Conservation (phyloP, 139 green algal species). For the Chlorella sp. region DNA sequence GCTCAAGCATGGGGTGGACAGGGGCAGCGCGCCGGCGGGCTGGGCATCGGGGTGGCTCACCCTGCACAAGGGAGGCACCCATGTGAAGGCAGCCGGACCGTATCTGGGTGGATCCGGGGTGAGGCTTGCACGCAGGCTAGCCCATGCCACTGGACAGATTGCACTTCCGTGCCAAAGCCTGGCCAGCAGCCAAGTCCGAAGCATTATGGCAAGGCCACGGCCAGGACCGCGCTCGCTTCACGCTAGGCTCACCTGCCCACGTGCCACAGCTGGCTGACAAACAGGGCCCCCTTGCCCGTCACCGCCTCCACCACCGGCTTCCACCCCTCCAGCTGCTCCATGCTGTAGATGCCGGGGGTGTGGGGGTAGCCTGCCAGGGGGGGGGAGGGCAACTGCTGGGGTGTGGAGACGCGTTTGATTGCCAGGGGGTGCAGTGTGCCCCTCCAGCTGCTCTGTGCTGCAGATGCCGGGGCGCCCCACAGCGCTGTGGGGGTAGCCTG, state of each 20-base stretch:
- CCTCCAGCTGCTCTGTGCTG: too few relatives aligned
- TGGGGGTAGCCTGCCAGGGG: conserved; percentile 7
- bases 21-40: neutral
- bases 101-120: neutral
- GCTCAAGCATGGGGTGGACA: too few relatives aligned
- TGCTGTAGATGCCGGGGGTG: conserved; percentile 60
- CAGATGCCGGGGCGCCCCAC: too few relatives aligned
- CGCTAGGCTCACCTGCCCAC: conserved; percentile 56
- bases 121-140: neutral
- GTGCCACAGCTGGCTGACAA: conserved; percentile 83
- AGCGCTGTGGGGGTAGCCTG: too few relatives aligned
- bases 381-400: neutral
- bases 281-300: conserved; percentile 68
- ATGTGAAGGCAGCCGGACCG: neutral
- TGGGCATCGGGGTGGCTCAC: too few relatives aligned
- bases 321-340: conserved; percentile 84
- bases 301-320: conserved; percentile 79
- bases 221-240: neutral
- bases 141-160: neutral
- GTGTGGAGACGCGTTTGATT: too few relatives aligned
- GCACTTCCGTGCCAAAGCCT: neutral
- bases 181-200: too few relatives aligned
- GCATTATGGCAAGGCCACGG: neutral
- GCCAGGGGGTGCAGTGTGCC: too few relatives aligned
- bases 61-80: too few relatives aligned